phyloP scores from a whole-genome alignment of 2,329 filamentous ascomycete species.

The Fusarium sp. region DNA sequence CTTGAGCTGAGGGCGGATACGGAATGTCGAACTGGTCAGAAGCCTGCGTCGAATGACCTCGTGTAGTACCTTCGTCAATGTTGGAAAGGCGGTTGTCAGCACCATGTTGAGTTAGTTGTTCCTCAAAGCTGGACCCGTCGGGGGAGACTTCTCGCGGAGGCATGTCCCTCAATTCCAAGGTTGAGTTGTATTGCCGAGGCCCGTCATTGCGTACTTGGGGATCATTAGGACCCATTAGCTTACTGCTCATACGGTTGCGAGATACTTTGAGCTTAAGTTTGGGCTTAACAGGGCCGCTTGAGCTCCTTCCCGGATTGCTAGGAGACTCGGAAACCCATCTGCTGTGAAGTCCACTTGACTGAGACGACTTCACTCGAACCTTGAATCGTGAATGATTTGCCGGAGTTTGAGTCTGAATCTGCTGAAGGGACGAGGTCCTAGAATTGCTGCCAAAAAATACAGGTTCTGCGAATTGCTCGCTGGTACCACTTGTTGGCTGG shows the following conservation, averaged over 20 bases:
- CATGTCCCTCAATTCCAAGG: constrained; percentile 47
- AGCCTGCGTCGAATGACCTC: constrained; percentile 34
- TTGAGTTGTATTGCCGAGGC: constrained; percentile 51
- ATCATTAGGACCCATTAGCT: constrained; percentile 18
- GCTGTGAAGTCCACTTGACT: constrained; percentile 19
- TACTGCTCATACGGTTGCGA: constrained; percentile 45
- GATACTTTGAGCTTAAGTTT: constrained; percentile 52
- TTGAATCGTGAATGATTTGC: constrained; percentile 45
- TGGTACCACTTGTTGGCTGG: constrained; percentile 1
- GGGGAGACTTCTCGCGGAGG: constrained; percentile 21
- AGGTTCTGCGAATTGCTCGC: not conserved
- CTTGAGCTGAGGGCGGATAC: constrained; percentile 45
- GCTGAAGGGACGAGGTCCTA: not conserved
- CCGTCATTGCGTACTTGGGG: constrained; percentile 38
- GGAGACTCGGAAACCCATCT: constrained; percentile 7
- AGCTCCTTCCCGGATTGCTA: constrained; percentile 5
- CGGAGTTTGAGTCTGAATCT: constrained; percentile 8
- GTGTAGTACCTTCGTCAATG: constrained; percentile 21
- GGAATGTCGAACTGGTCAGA: constrained; percentile 53
- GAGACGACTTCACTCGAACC: constrained; percentile 44
- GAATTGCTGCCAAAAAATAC: not conserved
- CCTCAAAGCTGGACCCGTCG: constrained; percentile 22
- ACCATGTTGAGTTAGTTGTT: constrained; percentile 16
- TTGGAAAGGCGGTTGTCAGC: constrained; percentile 10
- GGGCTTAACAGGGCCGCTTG: constrained; percentile 25